Conservation (phyloP, 2,329 filamentous ascomycete genomes). For the Ophiocordyceps camponoti-floridani region DNA sequence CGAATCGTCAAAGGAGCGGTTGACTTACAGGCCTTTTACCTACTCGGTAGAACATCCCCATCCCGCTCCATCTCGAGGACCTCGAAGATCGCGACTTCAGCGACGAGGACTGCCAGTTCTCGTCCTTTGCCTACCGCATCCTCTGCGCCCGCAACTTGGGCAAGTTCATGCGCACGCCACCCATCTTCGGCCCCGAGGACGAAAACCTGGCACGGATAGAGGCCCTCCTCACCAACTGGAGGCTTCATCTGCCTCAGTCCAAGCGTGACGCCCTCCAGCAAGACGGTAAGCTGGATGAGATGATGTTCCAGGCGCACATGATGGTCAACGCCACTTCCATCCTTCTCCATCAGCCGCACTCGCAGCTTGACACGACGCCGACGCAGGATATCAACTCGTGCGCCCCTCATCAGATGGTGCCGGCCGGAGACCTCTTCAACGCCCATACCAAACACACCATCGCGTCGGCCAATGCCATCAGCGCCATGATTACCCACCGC, state of each 20-base stretch:
- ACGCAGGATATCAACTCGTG: slow-evolving; percentile 45
- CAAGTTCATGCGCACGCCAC: slow-evolving; percentile 45
- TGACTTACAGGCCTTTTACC: neutral
- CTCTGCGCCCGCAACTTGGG: slow-evolving; percentile 65
- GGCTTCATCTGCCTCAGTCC: slow-evolving; percentile 54
- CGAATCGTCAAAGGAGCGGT: neutral
- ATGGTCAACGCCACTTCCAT: slow-evolving; percentile 50
- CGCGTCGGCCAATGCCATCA: slow-evolving; percentile 60
- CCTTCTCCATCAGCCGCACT: slow-evolving; percentile 63
- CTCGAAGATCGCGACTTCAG: slow-evolving; percentile 63
- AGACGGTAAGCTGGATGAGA: slow-evolving; percentile 62
- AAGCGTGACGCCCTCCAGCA: slow-evolving; percentile 54
- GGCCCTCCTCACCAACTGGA: slow-evolving; percentile 50
- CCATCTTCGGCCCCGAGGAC: slow-evolving; percentile 32
- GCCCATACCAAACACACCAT: slow-evolving; percentile 67
- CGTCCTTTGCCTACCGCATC: slow-evolving; percentile 72
- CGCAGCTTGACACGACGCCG: slow-evolving; percentile 49
- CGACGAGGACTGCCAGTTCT: slow-evolving; percentile 52
- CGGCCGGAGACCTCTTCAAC: slow-evolving; percentile 34
- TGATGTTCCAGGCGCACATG: slow-evolving; percentile 85
- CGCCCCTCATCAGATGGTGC: slow-evolving; percentile 37
- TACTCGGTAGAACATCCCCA: slow-evolving; percentile 30
- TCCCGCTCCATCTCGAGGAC: slow-evolving; percentile 47
- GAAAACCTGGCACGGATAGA: slow-evolving; percentile 33
- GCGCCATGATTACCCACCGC: slow-evolving; percentile 56